Evolutionary conservation across 2,329 filamentous ascomycete species (phyloP).

Genomic region (Penicillium sp.): DNA sequence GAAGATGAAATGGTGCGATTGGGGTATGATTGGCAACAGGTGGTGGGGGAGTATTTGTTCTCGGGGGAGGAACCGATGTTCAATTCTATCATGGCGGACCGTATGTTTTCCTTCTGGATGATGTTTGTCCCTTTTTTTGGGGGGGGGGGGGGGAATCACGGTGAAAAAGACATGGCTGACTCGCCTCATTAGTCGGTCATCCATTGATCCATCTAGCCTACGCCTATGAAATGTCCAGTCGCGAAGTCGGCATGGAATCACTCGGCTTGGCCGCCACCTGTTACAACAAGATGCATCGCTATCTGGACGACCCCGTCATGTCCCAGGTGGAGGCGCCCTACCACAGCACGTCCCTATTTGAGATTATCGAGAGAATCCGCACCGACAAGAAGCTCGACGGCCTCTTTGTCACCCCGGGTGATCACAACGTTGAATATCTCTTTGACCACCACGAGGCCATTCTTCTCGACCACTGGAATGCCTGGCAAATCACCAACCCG

Average conservation of each 20-base stretch:
- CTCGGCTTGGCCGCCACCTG: constrained; percentile 62
- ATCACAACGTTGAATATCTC: constrained; percentile 60
- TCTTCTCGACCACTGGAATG: constrained; percentile 84
- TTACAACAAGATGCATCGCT: constrained; percentile 53
- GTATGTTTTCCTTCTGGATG: constrained; percentile 47
- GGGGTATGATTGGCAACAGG: constrained; percentile 76
- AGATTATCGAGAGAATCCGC: constrained; percentile 64
- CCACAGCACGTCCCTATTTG: constrained; percentile 57
- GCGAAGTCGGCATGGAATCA: constrained; percentile 83
- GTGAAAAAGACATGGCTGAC: too few relatives aligned
- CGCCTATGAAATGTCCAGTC: constrained; percentile 79
- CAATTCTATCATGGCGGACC: constrained; percentile 70
- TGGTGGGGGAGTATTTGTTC: constrained; percentile 72
- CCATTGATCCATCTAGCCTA: constrained; percentile 95
- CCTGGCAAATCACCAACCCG: constrained; percentile 68
- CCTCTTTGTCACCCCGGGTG: constrained; percentile 54
- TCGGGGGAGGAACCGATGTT: constrained; percentile 63
- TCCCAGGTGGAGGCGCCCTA: constrained; percentile 56
- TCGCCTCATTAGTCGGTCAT: constrained; percentile 61
- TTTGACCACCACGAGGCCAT: constrained; percentile 63
- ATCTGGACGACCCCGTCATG: constrained; percentile 66
- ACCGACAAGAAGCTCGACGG: constrained; percentile 64
- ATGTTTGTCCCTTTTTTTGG: too few relatives aligned
- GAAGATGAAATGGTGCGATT: constrained; percentile 77
- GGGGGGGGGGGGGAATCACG: too few relatives aligned